Percentiles rank a stretch among this genome's conserved stretches.
phyloP scores from a whole-genome alignment of 495 filamentous ascomycete species.

The Usnea hakonensis region DNA sequence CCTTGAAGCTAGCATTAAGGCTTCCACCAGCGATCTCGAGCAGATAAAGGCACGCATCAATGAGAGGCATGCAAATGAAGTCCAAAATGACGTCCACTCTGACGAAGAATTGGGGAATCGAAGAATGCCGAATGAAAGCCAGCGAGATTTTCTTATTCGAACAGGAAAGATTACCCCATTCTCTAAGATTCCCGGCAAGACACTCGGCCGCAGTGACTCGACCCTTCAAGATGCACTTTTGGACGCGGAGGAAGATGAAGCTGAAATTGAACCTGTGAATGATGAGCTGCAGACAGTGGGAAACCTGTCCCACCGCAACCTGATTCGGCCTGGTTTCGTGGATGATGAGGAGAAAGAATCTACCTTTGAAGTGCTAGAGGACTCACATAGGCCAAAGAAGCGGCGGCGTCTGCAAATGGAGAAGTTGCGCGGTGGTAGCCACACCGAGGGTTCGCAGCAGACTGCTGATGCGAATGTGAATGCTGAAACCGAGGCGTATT shows the following conservation, averaged over 20 bases:
- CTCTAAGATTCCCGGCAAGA: slow-evolving; percentile 54
- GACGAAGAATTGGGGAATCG: slow-evolving; percentile 39
- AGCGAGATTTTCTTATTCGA: slow-evolving; percentile 82
- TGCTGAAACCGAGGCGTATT: slow-evolving; percentile 27
- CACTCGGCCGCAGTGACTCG: slow-evolving; percentile 46
- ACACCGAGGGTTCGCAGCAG: neutral
- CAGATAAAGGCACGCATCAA: slow-evolving; percentile 76
- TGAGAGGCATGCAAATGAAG: slow-evolving; percentile 49
- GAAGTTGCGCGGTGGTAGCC: neutral
- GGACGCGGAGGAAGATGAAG: slow-evolving; percentile 62
- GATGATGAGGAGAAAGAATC: slow-evolving; percentile 37
- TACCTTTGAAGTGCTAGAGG: slow-evolving; percentile 20
- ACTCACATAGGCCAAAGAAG: slow-evolving; percentile 33
- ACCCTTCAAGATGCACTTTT: slow-evolving; percentile 64
- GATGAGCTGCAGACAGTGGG: slow-evolving; percentile 29
- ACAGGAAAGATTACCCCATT: slow-evolving; percentile 98
- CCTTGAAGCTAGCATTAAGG: slow-evolving; percentile 52
- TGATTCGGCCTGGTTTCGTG: slow-evolving; percentile 74
- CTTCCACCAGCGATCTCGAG: slow-evolving; percentile 57
- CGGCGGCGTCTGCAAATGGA: slow-evolving; percentile 31
- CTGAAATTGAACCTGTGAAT: slow-evolving; percentile 36
- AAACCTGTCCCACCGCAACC: slow-evolving; percentile 64
- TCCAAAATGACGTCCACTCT: slow-evolving; percentile 31
- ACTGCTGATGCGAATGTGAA: neutral
- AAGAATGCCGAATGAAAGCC: slow-evolving; percentile 67